Base-by-base conservation (phyloP, 208 protist species). In the Lotmaria passim region DNA sequence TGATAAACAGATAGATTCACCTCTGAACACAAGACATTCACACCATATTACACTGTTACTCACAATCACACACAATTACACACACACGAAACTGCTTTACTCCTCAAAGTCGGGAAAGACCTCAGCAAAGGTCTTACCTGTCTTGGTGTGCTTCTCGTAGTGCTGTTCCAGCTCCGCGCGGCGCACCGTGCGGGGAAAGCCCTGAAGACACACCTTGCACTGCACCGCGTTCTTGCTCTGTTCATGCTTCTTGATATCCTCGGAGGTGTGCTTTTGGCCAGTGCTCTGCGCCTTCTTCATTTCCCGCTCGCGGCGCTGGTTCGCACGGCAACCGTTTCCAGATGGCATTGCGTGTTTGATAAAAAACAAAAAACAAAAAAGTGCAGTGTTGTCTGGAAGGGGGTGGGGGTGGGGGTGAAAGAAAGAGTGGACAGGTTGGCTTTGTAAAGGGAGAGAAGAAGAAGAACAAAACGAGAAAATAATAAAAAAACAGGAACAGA, bases 181-280 rank as follows among this genome's bases (percentile, higher is more conserved):
- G 44, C 88, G 88, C 38, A 89, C 88, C 3, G 88, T 93, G 36
- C 79, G 73, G 5, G 88, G 88, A 59, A 93, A 93, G 31, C 88
- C 88, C 48, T 90, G 85, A 34, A 93, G 58, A 50, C 88, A 93
- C 43, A 90, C 68, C 36, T 59, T 82, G 64, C 88, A 93, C 81
- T 93, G 88, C 33, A 93, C 72, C 0, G 81, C 84, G 47, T 87
- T 91, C 59, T 91, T 91, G 61, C 73, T 83, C 63, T 89, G 65
- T 70, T 93, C 83, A 50, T 91, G 85, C 73, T 91, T 90, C 73
- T 93, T 91, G 12, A 79, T 21, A 38, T 93, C 88, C 38, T 90
- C 85, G 36, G 73, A 30, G 31, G 79, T 73, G 76, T 89, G 82
- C 57, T 82, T 82, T 31, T 21, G 53, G 58, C 80, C 88, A 8